Evolutionary conservation across 805 yeast species (phyloP).

Genomic region (Sporopachydermia lactativora): DNA sequence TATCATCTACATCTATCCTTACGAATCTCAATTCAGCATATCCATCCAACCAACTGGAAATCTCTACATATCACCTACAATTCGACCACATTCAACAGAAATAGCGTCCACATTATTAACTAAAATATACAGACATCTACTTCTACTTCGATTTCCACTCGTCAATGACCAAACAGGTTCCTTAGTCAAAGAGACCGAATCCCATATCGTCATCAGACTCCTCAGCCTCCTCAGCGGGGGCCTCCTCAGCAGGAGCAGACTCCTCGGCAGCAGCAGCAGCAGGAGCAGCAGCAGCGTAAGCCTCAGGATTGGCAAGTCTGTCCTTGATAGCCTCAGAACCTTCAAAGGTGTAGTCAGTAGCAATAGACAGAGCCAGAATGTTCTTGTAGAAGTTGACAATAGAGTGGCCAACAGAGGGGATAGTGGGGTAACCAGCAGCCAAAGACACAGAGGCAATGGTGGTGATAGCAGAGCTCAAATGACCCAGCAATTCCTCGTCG

Average conservation of each 20-base stretch:
- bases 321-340: slow-evolving; percentile 98
- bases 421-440: slow-evolving; percentile 98
- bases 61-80: no score
- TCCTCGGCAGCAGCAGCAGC: slow-evolving; percentile 74
- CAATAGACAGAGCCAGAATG: slow-evolving; percentile 93
- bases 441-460: slow-evolving; percentile 92
- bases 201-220: slow-evolving; percentile 72
- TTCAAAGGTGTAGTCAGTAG: slow-evolving; percentile 97
- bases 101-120: no score
- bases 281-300: slow-evolving; percentile 99
- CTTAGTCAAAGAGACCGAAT: slow-evolving; percentile 96
- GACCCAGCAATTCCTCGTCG: slow-evolving; percentile 86
- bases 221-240: slow-evolving; percentile 60
- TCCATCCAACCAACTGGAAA: no score
- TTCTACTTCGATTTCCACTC: no score
- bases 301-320: slow-evolving; percentile 99
- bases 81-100: no score
- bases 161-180: no score
- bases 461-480: slow-evolving; percentile 86
- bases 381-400: slow-evolving; percentile 99
- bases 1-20: no score
- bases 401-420: slow-evolving; percentile 98
- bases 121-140: no score
- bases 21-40: no score
- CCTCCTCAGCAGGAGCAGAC: slow-evolving; percentile 47